Conservation (phyloP, 805 yeast species). For the Metschnikowia chrysomelidarum region DNA sequence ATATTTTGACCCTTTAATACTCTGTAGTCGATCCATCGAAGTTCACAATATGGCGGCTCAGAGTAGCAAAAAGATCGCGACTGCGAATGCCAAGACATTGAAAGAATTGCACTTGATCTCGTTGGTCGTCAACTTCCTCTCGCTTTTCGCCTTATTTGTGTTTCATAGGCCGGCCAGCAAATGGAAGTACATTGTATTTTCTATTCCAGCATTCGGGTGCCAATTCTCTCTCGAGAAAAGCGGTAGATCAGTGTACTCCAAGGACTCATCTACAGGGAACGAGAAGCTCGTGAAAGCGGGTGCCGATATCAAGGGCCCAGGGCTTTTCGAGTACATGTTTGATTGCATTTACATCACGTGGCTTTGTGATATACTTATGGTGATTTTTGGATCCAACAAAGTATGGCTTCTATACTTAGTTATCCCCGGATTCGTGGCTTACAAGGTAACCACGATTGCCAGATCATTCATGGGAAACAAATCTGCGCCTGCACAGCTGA, state of each 20-base stretch:
- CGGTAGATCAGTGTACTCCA: constrained; percentile 57
- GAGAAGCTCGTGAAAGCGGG: constrained; percentile 51
- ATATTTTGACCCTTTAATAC: neutral
- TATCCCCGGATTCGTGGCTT: constrained; percentile 53
- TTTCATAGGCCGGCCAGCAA: constrained; percentile 17
- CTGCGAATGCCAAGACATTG: constrained; percentile 36
- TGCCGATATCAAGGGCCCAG: constrained; percentile 57
- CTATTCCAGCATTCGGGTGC: constrained; percentile 39
- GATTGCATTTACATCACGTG: constrained; percentile 68
- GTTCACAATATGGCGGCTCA: constrained; percentile 51
- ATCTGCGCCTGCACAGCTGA: constrained; percentile 4
- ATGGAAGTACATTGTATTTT: constrained; percentile 29
- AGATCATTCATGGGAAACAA: constrained; percentile 16
- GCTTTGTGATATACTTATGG: constrained; percentile 52
- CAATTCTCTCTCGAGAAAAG: constrained; percentile 54
- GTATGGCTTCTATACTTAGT: constrained; percentile 57
- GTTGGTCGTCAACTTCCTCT: constrained; percentile 18
- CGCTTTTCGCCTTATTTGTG: constrained; percentile 12
- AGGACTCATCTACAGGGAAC: constrained; percentile 30
- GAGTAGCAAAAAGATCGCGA: constrained; percentile 53
- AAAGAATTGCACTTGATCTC: constrained; percentile 37
- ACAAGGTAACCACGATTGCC: constrained; percentile 44
- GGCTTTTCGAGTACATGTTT: constrained; percentile 70
- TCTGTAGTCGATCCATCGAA: neutral
- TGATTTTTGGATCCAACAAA: constrained; percentile 52